A percentile compares a stretch with the other conserved stretches of the same genome.
Conservation (phyloP, 768 basidiomycete species). For the Leccinum imitatum region DNA sequence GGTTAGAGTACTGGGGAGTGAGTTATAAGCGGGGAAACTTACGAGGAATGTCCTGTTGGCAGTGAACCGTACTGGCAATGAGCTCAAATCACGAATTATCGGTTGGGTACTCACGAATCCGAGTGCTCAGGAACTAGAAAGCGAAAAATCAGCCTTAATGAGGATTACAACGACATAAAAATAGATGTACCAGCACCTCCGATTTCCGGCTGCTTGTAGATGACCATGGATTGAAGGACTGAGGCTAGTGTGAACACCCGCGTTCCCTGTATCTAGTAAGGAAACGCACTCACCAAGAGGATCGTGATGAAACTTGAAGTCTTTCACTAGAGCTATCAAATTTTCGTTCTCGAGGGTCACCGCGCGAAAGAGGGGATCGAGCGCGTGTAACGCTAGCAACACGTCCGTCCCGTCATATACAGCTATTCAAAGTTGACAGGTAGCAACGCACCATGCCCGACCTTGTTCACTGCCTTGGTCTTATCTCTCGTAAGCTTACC, state of each 20-base stretch:
- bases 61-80: slow-evolving; percentile 56
- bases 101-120: slow-evolving; percentile 68
- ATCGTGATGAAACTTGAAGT: slow-evolving; percentile 80
- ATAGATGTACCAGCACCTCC: slow-evolving; percentile 77
- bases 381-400: slow-evolving; percentile 71
- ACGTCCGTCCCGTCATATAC: slow-evolving; percentile 3
- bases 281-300: slow-evolving; percentile 62
- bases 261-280: background rate
- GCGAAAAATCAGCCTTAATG: background rate
- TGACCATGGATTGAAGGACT: slow-evolving; percentile 94
- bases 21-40: background rate
- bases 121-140: slow-evolving; percentile 82
- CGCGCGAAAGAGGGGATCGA: slow-evolving; percentile 77
- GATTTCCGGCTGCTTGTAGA: slow-evolving; percentile 91
- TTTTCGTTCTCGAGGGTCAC: slow-evolving; percentile 80
- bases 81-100: slow-evolving; percentile 39
- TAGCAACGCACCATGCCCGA: slow-evolving; percentile 68
- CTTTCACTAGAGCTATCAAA: slow-evolving; percentile 66
- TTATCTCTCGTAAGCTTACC: slow-evolving; percentile 74
- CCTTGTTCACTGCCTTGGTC: slow-evolving; percentile 89
- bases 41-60: background rate
- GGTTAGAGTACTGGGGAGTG: no score
- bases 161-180: background rate
- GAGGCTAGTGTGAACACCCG: background rate
- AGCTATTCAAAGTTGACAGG: background rate